A percentile compares a stretch with the other conserved stretches of the same genome.
phyloP scores from a whole-genome alignment of 768 basidiomycete species.

The Russula sp. region DNA sequence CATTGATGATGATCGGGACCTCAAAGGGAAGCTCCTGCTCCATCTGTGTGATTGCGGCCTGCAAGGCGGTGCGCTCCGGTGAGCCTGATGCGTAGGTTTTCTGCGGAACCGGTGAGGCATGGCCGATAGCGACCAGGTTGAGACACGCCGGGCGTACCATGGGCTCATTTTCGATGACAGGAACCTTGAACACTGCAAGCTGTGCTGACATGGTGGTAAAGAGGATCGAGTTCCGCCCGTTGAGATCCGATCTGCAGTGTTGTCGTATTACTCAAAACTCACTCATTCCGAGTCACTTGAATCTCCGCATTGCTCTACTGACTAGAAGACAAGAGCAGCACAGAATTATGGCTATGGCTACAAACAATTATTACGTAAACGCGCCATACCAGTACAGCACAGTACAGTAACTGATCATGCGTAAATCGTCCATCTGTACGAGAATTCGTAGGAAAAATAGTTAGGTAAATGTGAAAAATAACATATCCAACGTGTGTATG shows the following conservation, averaged over 20 bases:
- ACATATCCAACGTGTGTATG: neutral
- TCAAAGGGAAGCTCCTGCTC: constrained; percentile 80
- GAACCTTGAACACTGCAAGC: constrained; percentile 82
- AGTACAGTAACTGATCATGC: neutral
- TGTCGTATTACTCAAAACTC: neutral
- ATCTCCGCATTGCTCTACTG: too few relatives aligned
- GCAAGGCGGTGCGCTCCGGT: constrained; percentile 64
- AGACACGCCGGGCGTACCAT: constrained; percentile 51
- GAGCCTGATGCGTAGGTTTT: constrained; percentile 74
- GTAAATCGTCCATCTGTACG: neutral
- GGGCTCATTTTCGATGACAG: constrained; percentile 85
- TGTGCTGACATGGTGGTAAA: constrained; percentile 41
- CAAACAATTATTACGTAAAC: too few relatives aligned
- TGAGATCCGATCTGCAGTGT: neutral
- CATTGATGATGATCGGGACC: constrained; percentile 90
- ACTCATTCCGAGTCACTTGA: too few relatives aligned
- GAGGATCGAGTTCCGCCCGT: constrained; percentile 15
- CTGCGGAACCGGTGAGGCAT: constrained; percentile 35
- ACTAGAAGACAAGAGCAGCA: too few relatives aligned
- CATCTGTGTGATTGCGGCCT: constrained; percentile 74
- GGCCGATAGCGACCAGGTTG: neutral
- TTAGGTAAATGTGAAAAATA: neutral
- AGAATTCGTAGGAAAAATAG: neutral
- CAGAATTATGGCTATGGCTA: too few relatives aligned
- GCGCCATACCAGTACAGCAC: neutral